Evolutionary conservation across 495 filamentous ascomycete species (phyloP), one percentile per base, ranked within the genome.

Genomic region (Lasiosphaeris hirsuta): DNA sequence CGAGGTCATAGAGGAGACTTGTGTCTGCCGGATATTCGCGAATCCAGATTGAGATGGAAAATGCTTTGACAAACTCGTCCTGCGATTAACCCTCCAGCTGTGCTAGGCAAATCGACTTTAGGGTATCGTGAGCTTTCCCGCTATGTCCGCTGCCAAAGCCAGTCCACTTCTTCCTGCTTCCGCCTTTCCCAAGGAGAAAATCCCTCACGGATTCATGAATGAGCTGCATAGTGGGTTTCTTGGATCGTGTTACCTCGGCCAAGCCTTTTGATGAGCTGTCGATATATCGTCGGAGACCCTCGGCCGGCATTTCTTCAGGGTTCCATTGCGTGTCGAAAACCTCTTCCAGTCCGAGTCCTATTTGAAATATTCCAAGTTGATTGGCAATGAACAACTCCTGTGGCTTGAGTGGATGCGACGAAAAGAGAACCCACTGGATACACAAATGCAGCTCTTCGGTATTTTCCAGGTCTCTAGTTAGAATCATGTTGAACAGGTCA

Each of bases 191-290:
- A 7, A 38, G 14, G 10, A 55, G 13, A 49, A 68, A 73, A 40
- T 75, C 72, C 41, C 60, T 35, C 6, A 74, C 69, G 0, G 72
- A 74, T 44, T 74, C 69, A 39, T 75, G 71, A 35, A 74, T 75
- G 43, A 75, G 72, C 47, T 72, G 71, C 11, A 71, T 66, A 3
- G 45, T 69, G 14, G 46, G 46, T 13, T n/a, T 7, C 6, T 54
- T 51, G 10, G 49, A 50, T 30, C 49, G 53, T 0, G 61, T 62
- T 7, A 65, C 36, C 54, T 73, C 70, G 2, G 58, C 69, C 11
- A 73, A 61, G 1, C 70, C 70, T 41, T 71, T 73, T 0, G 70
- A 73, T 10, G 51, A 65, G 19, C 44, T 58, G 0, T 65, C 51
- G 2, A 71, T 62, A 36, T 61, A 71, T 11, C 47, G 46, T 15